These are phyloP conservation scores for Nigrograna mackinnonii DNA, from an alignment of 2,329 filamentous ascomycete genomes.

Conservation along the genomic window DNA sequence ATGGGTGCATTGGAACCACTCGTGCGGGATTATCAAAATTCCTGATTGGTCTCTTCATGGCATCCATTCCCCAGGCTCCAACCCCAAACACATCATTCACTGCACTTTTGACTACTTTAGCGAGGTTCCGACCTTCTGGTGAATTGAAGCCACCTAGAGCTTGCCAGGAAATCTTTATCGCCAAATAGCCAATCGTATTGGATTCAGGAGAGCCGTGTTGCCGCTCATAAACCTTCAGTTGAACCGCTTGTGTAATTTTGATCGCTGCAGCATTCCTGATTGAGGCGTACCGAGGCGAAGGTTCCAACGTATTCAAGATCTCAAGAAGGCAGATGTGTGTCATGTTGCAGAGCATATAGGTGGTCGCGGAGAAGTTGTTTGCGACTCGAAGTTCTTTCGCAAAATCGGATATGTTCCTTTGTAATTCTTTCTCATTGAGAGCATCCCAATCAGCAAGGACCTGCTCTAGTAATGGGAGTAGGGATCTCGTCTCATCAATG, in stretches of 20 bases:
- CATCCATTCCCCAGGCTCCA: constrained; percentile 10
- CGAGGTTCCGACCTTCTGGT: constrained; percentile 22
- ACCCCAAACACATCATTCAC: constrained; percentile 13
- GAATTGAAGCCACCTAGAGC: constrained; percentile 24
- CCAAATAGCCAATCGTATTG: constrained; percentile 27
- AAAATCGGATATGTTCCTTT: constrained; percentile 4
- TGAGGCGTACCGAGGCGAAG: constrained; percentile 13
- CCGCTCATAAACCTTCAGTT: constrained; percentile 22
- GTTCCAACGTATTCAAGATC: constrained; percentile 19
- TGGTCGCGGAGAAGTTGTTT: constrained; percentile 21
- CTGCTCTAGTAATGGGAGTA: constrained; percentile 9
- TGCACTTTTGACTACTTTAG: constrained; percentile 12
- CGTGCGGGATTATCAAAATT: no score
- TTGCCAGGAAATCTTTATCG: constrained; percentile 29
- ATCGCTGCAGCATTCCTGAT: constrained; percentile 20
- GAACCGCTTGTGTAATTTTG: constrained; percentile 21
- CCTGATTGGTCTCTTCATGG: no score
- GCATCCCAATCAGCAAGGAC: constrained; percentile 14
- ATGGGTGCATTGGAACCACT: no score
- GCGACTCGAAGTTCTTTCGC: constrained; percentile 17
- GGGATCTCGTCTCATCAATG: constrained; percentile 6
- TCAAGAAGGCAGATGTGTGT: constrained; percentile 22
- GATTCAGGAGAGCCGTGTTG: constrained; percentile 17
- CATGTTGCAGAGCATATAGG: constrained; percentile 28
- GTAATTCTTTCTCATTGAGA: constrained; percentile 16